A percentile compares a stretch with the other conserved stretches of the same genome.
Conservation (phyloP, 2,329 filamentous ascomycete species). For the Curvularia spicifera region DNA sequence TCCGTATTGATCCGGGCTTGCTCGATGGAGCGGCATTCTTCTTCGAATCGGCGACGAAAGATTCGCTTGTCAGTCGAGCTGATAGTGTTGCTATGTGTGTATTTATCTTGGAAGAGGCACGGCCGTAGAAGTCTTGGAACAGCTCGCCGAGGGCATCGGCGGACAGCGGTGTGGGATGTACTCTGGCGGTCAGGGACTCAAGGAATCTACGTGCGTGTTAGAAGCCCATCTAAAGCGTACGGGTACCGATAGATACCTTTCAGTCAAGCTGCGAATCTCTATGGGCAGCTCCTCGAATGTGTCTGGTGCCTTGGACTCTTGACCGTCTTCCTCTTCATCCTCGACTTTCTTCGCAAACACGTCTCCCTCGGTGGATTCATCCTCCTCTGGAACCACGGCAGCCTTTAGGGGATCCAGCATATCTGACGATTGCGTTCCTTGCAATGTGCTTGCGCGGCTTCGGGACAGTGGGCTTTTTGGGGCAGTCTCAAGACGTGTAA, state of each 20-base stretch:
- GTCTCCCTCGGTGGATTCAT: slow-evolving; percentile 45
- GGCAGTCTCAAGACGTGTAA: slow-evolving; percentile 56
- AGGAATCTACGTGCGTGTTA: slow-evolving; percentile 65
- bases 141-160: slow-evolving; percentile 82
- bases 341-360: slow-evolving; percentile 52
- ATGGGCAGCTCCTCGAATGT: slow-evolving; percentile 91
- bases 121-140: slow-evolving; percentile 92
- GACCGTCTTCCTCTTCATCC: slow-evolving; percentile 34
- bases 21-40: slow-evolving; percentile 52
- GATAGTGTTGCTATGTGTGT: slow-evolving; percentile 85
- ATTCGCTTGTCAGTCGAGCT: slow-evolving; percentile 73
- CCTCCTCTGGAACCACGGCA: slow-evolving; percentile 43
- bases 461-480: slow-evolving; percentile 46
- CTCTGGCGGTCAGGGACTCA: slow-evolving; percentile 84
- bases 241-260: slow-evolving; percentile 67
- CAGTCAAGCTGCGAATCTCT: slow-evolving; percentile 87
- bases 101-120: slow-evolving; percentile 79
- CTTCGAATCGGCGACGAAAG: slow-evolving; percentile 40
- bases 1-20: slow-evolving; percentile 48
- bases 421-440: slow-evolving; percentile 51
- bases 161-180: slow-evolving; percentile 81
- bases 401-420: slow-evolving; percentile 54
- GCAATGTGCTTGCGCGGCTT: slow-evolving; percentile 56
- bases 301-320: slow-evolving; percentile 57
- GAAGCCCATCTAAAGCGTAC: slow-evolving; percentile 53